These are phyloP conservation scores for Mangifera indica DNA, from an alignment of 345 rosid species.

Conservation along the genomic window DNA sequence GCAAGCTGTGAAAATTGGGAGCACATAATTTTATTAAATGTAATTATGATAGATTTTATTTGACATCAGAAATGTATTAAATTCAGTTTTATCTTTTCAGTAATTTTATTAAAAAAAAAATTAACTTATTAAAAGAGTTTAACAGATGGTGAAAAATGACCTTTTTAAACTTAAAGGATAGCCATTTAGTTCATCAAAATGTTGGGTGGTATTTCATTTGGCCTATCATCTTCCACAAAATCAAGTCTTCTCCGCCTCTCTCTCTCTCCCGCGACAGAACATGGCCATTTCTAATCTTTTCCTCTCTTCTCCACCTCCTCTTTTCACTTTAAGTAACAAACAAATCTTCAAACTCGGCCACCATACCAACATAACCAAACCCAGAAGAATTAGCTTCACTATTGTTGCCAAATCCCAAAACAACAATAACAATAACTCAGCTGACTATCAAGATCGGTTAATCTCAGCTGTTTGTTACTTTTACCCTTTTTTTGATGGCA, in stretches of 20 bases:
- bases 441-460: conserved; percentile 73
- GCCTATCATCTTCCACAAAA: neutral
- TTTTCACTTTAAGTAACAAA: conserved; percentile 27
- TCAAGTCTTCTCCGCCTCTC: conserved; percentile 19
- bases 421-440: conserved; percentile 49
- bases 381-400: conserved; percentile 21
- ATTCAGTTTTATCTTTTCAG: too few relatives aligned
- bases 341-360: neutral
- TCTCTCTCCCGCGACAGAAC: conserved; percentile 19
- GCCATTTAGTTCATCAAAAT: too few relatives aligned
- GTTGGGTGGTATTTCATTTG: too few relatives aligned
- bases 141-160: too few relatives aligned
- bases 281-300: conserved; percentile 9
- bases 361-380: conserved; percentile 11
- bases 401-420: conserved; percentile 49
- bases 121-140: too few relatives aligned
- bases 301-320: neutral
- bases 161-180: too few relatives aligned
- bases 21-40: too few relatives aligned
- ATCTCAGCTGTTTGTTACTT: conserved; percentile 89
- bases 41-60: too few relatives aligned
- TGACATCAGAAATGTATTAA: too few relatives aligned
- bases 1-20: too few relatives aligned
- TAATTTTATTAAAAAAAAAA: too few relatives aligned
- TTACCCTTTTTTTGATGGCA: conserved; percentile 91